phyloP scores from a whole-genome alignment of 2,329 filamentous ascomycete genomes.

The Pseudogymnoascus sp. region DNA sequence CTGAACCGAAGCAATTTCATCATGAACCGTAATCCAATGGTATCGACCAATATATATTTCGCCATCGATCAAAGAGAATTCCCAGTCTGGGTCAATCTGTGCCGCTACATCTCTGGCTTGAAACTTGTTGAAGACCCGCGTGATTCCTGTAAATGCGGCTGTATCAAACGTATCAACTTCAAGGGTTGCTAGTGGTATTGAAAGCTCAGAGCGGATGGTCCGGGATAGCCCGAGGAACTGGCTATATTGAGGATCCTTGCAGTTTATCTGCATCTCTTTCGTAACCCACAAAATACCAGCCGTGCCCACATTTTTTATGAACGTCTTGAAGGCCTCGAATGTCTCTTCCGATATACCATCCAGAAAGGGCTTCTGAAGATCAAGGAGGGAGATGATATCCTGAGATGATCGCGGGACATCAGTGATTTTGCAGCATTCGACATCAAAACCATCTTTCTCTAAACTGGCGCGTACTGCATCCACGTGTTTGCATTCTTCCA shows the following conservation, averaged over 20 bases:
- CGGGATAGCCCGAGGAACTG: conserved; percentile 19
- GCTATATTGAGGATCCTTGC: conserved; percentile 20
- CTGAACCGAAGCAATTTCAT: conserved; percentile 12
- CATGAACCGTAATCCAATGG: conserved; percentile 15
- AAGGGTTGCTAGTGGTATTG: conserved; percentile 18
- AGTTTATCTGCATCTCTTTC: conserved; percentile 16
- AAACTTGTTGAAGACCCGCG: conserved; percentile 14
- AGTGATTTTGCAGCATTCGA: conserved; percentile 10
- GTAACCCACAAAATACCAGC: conserved; percentile 20
- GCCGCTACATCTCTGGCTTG: conserved; percentile 1
- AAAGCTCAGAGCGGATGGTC: conserved; percentile 21
- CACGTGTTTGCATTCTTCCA: background rate
- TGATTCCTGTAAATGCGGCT: background rate
- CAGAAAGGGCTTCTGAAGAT: conserved; percentile 23
- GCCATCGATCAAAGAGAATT: conserved; percentile 24
- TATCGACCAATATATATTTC: conserved; percentile 23
- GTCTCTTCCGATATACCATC: conserved; percentile 18
- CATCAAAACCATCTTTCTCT: conserved; percentile 12
- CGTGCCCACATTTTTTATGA: conserved; percentile 7
- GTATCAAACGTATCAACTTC: conserved; percentile 20
- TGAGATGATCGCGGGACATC: conserved; percentile 14
- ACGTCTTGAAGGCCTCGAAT: conserved; percentile 15
- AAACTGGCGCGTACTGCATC: conserved; percentile 1
- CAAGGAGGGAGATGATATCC: conserved; percentile 24
- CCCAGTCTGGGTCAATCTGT: conserved; percentile 21